A percentile compares a stretch with the other conserved stretches of the same genome.
Conservation (phyloP, 768 basidiomycete genomes). For the Serpula lacrymans region DNA sequence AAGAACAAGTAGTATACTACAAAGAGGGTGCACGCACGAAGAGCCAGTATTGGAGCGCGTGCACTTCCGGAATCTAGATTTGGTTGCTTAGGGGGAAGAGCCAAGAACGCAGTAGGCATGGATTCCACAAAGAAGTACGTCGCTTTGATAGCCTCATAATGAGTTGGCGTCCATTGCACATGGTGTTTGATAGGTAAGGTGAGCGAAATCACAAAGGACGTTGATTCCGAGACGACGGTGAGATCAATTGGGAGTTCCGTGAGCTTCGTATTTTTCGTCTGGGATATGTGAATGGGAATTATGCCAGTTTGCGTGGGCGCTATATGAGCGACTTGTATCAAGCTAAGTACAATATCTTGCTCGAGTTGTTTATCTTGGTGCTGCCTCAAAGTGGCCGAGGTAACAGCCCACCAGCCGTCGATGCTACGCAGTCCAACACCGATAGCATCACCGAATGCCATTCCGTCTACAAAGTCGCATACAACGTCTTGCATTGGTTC, state of each 20-base stretch:
- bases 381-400: slow-evolving; percentile 15
- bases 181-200: slow-evolving; percentile 46
- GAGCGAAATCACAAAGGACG: slow-evolving; percentile 26
- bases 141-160: slow-evolving; percentile 41
- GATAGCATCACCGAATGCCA: slow-evolving; percentile 66
- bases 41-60: slow-evolving; percentile 54
- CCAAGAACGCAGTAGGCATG: slow-evolving; percentile 56
- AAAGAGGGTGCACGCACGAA: slow-evolving; percentile 46
- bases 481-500: slow-evolving; percentile 51
- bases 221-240: slow-evolving; percentile 18
- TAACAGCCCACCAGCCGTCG: slow-evolving; percentile 55
- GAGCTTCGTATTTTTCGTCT: slow-evolving; percentile 24
- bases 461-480: slow-evolving; percentile 72
- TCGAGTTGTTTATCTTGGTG: neutral
- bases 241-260: slow-evolving; percentile 40
- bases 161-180: slow-evolving; percentile 34
- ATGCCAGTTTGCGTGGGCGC: slow-evolving; percentile 63
- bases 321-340: slow-evolving; percentile 33
- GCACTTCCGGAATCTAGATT: slow-evolving; percentile 16
- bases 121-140: slow-evolving; percentile 56
- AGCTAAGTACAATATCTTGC: slow-evolving; percentile 11
- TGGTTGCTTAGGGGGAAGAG: slow-evolving; percentile 48
- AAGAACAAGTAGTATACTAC: slow-evolving; percentile 1
- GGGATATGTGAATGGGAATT: slow-evolving; percentile 49
- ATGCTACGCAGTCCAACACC: slow-evolving; percentile 60